Percentiles rank a stretch among this genome's conserved stretches.
Evolutionary conservation across 495 filamentous ascomycete species (phyloP).

Genomic region (Cairneyella variabilis): DNA sequence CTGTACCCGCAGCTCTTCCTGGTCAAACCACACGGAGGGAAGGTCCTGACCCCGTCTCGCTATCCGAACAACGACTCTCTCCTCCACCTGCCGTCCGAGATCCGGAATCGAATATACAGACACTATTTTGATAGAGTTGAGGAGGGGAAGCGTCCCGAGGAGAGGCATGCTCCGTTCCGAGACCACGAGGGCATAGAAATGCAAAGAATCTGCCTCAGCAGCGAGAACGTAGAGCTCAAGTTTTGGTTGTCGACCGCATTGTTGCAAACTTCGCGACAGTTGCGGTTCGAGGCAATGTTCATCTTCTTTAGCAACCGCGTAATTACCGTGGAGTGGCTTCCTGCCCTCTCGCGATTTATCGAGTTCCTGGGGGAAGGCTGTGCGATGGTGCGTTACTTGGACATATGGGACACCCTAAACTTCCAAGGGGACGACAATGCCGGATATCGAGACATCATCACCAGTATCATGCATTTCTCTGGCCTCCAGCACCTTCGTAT

Average conservation of each 20-base stretch:
- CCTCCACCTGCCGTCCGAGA: conserved; percentile 2
- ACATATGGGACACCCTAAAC: conserved; percentile 5
- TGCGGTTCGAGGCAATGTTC: conserved; percentile 2
- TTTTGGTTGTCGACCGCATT: conserved; percentile 6
- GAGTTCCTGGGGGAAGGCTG: conserved; percentile 6
- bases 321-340: conserved; percentile 5
- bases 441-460: neutral
- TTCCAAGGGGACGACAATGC: neutral
- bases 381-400: conserved; percentile 7
- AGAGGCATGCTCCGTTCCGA: conserved; percentile 2
- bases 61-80: conserved; percentile 1
- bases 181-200: conserved; percentile 1
- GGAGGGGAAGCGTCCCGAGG: neutral
- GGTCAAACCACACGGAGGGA: conserved; percentile 1
- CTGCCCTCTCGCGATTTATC: conserved; percentile 1
- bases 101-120: conserved; percentile 8
- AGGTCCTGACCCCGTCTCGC: conserved; percentile 1
- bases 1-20: conserved; percentile 5
- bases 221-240: conserved; percentile 5
- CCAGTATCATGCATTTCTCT: conserved; percentile 3
- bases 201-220: neutral
- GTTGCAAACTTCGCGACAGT: conserved; percentile 6
- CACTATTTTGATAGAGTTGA: conserved; percentile 4
- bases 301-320: conserved; percentile 1
- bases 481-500: conserved; percentile 6